phyloP scores from a whole-genome alignment of 2,329 filamentous ascomycete species.

The Diplodia intermedia region DNA sequence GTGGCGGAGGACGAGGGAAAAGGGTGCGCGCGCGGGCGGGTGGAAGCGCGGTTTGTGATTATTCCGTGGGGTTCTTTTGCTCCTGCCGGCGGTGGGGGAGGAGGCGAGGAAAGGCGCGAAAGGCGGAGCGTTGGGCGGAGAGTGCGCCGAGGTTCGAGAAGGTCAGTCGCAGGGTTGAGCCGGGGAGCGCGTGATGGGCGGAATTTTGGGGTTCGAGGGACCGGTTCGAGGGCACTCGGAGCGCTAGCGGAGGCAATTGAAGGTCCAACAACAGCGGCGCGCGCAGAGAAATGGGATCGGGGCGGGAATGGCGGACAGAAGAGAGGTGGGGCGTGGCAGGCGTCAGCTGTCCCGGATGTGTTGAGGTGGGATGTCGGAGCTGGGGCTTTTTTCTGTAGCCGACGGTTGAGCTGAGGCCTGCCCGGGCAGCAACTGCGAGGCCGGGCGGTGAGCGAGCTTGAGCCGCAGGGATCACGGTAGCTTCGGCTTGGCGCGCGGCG shows the following conservation, averaged over 20 bases:
- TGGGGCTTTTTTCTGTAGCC: slow-evolving; percentile 26
- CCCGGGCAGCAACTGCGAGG: slow-evolving; percentile 1
- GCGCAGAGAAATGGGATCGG: background rate
- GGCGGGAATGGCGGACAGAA: too few species aligned
- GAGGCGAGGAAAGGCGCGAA: background rate
- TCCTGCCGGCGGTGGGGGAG: slow-evolving; percentile 2
- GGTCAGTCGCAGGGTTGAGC: slow-evolving; percentile 11
- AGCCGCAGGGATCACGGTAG: slow-evolving; percentile 11
- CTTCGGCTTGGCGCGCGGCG: background rate
- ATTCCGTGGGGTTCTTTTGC: background rate
- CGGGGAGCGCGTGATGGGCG: background rate
- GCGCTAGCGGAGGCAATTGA: background rate
- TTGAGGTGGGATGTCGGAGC: slow-evolving; percentile 30
- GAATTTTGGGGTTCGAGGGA: background rate
- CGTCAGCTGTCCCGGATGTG: slow-evolving; percentile 10
- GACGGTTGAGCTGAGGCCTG: slow-evolving; percentile 17
- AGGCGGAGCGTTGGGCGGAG: slow-evolving; percentile 14
- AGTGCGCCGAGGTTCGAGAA: slow-evolving; percentile 14
- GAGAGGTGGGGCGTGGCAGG: background rate
- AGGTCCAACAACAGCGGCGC: background rate
- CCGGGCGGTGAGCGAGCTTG: slow-evolving; percentile 23
- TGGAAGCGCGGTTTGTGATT: background rate
- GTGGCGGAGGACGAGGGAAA: background rate
- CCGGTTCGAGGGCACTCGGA: background rate
- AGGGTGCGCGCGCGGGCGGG: background rate